These are phyloP conservation scores for Trifolium dubium DNA, from an alignment of 306 rosid species.

Conservation along the genomic window DNA sequence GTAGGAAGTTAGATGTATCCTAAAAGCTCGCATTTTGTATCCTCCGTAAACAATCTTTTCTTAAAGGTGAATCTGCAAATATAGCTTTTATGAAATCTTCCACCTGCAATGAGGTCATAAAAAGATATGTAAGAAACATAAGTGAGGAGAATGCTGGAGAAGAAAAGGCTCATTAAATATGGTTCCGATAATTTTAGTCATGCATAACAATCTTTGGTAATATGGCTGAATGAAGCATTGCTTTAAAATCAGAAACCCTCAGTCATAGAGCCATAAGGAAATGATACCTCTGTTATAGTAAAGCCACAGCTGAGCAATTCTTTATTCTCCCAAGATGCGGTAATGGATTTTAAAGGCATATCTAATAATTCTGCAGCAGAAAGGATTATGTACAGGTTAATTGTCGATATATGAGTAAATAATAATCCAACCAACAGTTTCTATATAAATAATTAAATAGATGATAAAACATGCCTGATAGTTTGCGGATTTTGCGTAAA, in stretches of 20 bases:
- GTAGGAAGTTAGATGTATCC: slow-evolving; percentile 30
- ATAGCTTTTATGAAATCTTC: slow-evolving; percentile 80
- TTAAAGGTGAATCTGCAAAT: slow-evolving; percentile 80
- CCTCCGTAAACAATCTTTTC: slow-evolving; percentile 82
- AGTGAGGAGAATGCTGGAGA: background rate
- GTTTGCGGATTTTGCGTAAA: slow-evolving; percentile 74
- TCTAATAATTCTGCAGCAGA: slow-evolving; percentile 73
- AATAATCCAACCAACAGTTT: slow-evolving; percentile 21
- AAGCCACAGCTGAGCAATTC: slow-evolving; percentile 65
- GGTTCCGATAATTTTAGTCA: slow-evolving; percentile 15
- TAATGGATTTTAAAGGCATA: slow-evolving; percentile 84
- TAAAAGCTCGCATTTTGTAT: slow-evolving; percentile 58
- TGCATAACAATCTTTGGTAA: background rate
- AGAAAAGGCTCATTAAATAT: slow-evolving; percentile 16
- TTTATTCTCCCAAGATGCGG: slow-evolving; percentile 82
- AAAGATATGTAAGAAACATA: background rate
- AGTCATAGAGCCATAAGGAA: background rate
- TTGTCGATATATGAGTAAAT: slow-evolving; percentile 30
- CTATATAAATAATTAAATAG: slow-evolving; percentile 5
- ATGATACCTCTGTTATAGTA: slow-evolving; percentile 70
- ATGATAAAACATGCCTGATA: slow-evolving; percentile 70
- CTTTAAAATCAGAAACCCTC: slow-evolving; percentile 23
- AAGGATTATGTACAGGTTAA: slow-evolving; percentile 31
- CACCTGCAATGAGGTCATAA: slow-evolving; percentile 54
- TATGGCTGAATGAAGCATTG: background rate